phyloP scores from a whole-genome alignment of 768 basidiomycete species.

The Amanita fuliginea region DNA sequence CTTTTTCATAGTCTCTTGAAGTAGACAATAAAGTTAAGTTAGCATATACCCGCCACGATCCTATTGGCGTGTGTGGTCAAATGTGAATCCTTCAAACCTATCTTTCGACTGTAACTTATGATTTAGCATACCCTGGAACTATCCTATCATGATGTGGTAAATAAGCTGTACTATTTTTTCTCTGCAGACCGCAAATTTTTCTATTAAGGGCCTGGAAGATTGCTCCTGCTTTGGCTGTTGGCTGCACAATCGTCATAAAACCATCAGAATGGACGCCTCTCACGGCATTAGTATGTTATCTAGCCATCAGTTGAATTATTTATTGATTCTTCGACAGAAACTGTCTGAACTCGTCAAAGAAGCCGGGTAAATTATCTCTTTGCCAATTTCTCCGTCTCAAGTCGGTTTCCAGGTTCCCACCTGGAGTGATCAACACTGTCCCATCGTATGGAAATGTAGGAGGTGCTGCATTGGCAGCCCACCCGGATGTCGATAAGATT shows the following conservation, averaged over 20 bases:
- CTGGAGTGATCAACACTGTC: conserved; percentile 84
- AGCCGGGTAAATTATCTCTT: conserved; percentile 52
- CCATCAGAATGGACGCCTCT: conserved; percentile 83
- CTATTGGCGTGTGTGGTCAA: conserved; percentile 92
- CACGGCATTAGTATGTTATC: conserved; percentile 54
- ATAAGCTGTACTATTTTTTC: not conserved
- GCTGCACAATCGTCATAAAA: conserved; percentile 93
- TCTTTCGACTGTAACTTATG: not conserved
- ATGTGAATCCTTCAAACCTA: conserved; percentile 39
- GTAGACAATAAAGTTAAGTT: conserved; percentile 71
- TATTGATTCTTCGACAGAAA: conserved; percentile 36
- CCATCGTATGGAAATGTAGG: conserved; percentile 75
- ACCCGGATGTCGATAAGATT: conserved; percentile 84
- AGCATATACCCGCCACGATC: conserved; percentile 81
- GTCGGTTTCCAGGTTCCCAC: conserved; percentile 53
- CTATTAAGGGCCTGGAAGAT: conserved; percentile 77
- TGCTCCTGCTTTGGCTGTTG: conserved; percentile 82
- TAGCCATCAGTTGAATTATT: conserved; percentile 3
- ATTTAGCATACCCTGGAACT: conserved; percentile 84
- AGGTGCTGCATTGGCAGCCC: conserved; percentile 75
- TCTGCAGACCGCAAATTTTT: not conserved
- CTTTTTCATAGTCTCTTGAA: conserved; percentile 50
- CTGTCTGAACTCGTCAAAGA: conserved; percentile 72
- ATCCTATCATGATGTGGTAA: conserved; percentile 80
- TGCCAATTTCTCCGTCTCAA: conserved; percentile 8